Conservation (phyloP, 805 yeast species). For the Starmerella potacharoeniae region DNA sequence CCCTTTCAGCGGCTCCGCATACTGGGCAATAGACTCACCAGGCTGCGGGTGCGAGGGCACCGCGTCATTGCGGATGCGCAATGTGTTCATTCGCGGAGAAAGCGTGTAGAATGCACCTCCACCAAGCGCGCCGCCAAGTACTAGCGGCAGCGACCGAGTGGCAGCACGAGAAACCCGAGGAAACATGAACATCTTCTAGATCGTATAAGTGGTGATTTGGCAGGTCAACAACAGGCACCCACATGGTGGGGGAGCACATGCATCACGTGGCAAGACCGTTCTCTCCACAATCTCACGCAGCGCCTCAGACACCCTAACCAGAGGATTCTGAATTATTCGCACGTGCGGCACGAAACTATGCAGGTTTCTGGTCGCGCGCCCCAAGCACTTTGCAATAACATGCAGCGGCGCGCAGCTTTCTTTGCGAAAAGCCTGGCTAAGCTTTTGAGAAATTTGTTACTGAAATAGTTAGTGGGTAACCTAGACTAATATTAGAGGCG, state of each 20-base stretch:
- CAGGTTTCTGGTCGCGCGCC: background rate
- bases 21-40: conserved; percentile 16
- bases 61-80: conserved; percentile 10
- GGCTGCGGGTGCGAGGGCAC: conserved; percentile 8
- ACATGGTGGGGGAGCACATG: background rate
- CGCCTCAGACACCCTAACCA: background rate
- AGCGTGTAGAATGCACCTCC: background rate
- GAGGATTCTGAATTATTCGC: background rate
- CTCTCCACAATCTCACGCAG: background rate
- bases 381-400: too few relatives aligned
- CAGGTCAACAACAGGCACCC: background rate
- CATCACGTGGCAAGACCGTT: background rate
- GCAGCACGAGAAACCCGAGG: conserved; percentile 6
- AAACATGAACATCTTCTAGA: conserved; percentile 9
- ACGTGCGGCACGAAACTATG: background rate
- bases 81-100: conserved; percentile 1
- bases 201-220: background rate
- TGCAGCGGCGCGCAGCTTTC: too few relatives aligned
- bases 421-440: too few relatives aligned
- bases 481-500: background rate
- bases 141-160: conserved; percentile 8
- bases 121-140: conserved; percentile 8
- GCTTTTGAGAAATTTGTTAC: too few relatives aligned
- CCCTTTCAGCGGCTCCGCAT: conserved; percentile 14
- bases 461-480: background rate